These are phyloP conservation scores for Aspergillus sp. DNA, from an alignment of 2,329 filamentous ascomycete genomes.

Conservation along the genomic window DNA sequence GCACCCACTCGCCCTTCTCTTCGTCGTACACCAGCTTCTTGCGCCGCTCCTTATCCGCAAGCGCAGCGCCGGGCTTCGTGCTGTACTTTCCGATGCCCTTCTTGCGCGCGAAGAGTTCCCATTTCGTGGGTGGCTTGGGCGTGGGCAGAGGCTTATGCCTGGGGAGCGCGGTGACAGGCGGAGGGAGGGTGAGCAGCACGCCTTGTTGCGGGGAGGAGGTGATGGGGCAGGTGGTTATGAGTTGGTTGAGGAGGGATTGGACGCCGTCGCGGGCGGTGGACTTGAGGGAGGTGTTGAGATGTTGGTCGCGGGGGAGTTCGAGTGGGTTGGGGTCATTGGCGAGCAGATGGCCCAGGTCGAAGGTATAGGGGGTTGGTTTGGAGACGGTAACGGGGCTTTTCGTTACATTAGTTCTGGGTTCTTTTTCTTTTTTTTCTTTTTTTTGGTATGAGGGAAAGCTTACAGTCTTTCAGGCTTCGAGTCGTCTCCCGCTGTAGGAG, in stretches of 20 bases:
- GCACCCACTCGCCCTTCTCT: slow-evolving; percentile 76
- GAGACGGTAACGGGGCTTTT: slow-evolving; percentile 56
- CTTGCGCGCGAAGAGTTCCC: slow-evolving; percentile 93
- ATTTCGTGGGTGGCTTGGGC: slow-evolving; percentile 78
- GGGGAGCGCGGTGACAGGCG: slow-evolving; percentile 63
- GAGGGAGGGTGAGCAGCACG: slow-evolving; percentile 73
- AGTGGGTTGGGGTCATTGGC: slow-evolving; percentile 83
- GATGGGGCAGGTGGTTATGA: slow-evolving; percentile 81
- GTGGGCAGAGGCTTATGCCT: slow-evolving; percentile 87
- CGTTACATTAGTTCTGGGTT: slow-evolving; percentile 8
- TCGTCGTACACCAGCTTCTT: slow-evolving; percentile 78
- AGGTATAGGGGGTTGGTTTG: slow-evolving; percentile 85
- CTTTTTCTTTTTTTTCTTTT: neutral
- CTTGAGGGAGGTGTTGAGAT: slow-evolving; percentile 62
- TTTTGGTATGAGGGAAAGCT: neutral
- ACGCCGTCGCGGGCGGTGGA: slow-evolving; percentile 78
- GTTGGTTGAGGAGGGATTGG: slow-evolving; percentile 87
- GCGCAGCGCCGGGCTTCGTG: slow-evolving; percentile 46
- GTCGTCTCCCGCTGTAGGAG: slow-evolving; percentile 12
- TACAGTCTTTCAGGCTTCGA: slow-evolving; percentile 37
- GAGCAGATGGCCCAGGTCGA: slow-evolving; percentile 82
- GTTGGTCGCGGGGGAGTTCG: slow-evolving; percentile 43
- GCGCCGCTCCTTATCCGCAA: slow-evolving; percentile 60
- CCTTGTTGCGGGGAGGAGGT: slow-evolving; percentile 56
- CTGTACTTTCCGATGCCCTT: slow-evolving; percentile 87